phyloP scores from a whole-genome alignment of 805 yeast genomes.

The Hanseniaspora hatyaiensis region DNA sequence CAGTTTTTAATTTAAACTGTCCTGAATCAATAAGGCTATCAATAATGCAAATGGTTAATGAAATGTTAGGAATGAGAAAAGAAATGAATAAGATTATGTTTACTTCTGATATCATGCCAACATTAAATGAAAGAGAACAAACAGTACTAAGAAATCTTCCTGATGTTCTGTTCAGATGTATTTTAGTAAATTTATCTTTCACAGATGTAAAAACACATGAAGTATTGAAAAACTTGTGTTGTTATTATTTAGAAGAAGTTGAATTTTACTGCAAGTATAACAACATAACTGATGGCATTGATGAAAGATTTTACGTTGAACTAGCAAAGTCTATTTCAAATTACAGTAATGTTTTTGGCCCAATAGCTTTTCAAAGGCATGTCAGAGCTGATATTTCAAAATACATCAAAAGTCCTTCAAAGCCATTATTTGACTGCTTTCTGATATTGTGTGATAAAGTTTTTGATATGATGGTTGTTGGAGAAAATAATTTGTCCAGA shows the following conservation, averaged over 20 bases:
- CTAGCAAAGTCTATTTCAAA: slow-evolving; percentile 37
- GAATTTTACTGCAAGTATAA: slow-evolving; percentile 24
- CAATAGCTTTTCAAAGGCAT: slow-evolving; percentile 61
- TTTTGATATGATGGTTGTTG: slow-evolving; percentile 19
- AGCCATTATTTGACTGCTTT: slow-evolving; percentile 27
- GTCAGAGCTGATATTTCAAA: slow-evolving; percentile 36
- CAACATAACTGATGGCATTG: slow-evolving; percentile 20
- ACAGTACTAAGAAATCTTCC: slow-evolving; percentile 29
- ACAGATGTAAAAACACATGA: slow-evolving; percentile 41
- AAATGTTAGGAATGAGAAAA: slow-evolving; percentile 29
- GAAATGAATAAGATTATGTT: slow-evolving; percentile 26
- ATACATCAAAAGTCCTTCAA: slow-evolving; percentile 22
- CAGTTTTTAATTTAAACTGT: slow-evolving; percentile 26
- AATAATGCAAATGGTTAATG: slow-evolving; percentile 27
- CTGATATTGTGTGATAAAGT: slow-evolving; percentile 31
- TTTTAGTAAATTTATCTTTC: slow-evolving; percentile 41
- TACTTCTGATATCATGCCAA: slow-evolving; percentile 21
- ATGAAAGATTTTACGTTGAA: slow-evolving; percentile 27
- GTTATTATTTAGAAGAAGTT: slow-evolving; percentile 23
- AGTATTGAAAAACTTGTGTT: slow-evolving; percentile 35
- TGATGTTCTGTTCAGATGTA: slow-evolving; percentile 39
- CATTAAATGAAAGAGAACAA: slow-evolving; percentile 23
- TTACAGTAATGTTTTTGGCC: slow-evolving; percentile 51
- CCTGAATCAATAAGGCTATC: slow-evolving; percentile 29
- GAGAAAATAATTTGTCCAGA: slow-evolving; percentile 23